Evolutionary conservation across 768 basidiomycete species (phyloP).

Genomic region (Amanita muscaria): DNA sequence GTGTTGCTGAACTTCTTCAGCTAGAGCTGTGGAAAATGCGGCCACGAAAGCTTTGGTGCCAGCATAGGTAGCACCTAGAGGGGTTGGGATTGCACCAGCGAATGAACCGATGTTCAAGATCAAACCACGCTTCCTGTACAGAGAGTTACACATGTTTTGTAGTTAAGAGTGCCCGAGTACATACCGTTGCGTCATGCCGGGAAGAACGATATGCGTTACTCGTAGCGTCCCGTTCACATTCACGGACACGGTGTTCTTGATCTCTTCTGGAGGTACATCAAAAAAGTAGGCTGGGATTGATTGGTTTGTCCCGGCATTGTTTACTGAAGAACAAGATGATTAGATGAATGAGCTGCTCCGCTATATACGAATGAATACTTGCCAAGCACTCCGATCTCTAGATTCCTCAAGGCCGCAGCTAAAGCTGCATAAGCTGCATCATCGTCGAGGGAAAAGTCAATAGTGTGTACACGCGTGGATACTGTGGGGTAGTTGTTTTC

Average conservation of each 20-base stretch:
- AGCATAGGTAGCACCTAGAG: slow-evolving; percentile 91
- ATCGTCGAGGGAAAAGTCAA: slow-evolving; percentile 67
- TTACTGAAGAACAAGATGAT: slow-evolving; percentile 66
- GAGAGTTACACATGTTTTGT: too few species aligned
- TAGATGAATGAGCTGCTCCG: neutral
- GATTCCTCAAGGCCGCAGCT: slow-evolving; percentile 30
- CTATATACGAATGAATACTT: slow-evolving; percentile 14
- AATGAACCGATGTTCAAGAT: slow-evolving; percentile 93
- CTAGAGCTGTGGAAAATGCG: slow-evolving; percentile 80
- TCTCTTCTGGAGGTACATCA: slow-evolving; percentile 67
- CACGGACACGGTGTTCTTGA: slow-evolving; percentile 75
- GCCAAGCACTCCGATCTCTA: slow-evolving; percentile 79
- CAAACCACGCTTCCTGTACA: slow-evolving; percentile 67
- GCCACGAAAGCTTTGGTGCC: slow-evolving; percentile 87
- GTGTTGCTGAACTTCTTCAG: slow-evolving; percentile 66
- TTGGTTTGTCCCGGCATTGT: slow-evolving; percentile 94
- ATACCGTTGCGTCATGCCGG: slow-evolving; percentile 72
- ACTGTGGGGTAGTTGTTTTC: slow-evolving; percentile 38
- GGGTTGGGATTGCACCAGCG: slow-evolving; percentile 77
- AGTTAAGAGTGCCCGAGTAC: neutral
- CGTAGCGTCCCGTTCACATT: slow-evolving; percentile 78
- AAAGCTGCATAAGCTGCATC: slow-evolving; percentile 46
- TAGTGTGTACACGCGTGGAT: slow-evolving; percentile 52
- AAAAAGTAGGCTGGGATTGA: slow-evolving; percentile 76
- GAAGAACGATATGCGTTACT: slow-evolving; percentile 73